A percentile compares a stretch with the other conserved stretches of the same genome.
Evolutionary conservation across 75 land plant species (phyloP).

Genomic region (Pinus taeda): DNA sequence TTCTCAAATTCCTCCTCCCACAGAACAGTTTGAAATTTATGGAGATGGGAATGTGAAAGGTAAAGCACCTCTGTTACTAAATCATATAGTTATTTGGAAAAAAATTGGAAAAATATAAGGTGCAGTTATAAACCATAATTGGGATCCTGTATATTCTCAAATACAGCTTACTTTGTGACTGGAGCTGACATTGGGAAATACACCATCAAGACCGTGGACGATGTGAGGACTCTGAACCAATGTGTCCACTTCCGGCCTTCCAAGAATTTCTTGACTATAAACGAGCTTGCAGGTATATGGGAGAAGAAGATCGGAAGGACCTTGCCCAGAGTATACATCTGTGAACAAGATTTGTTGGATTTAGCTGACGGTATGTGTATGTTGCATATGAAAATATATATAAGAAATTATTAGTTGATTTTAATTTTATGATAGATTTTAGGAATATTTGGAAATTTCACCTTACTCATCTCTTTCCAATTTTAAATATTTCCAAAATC

Average conservation of each 20-base stretch:
- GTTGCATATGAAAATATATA: too few species aligned
- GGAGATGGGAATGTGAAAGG: constrained; percentile 33
- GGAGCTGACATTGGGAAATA: background rate
- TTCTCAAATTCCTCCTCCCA: constrained; percentile 11
- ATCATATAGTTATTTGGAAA: too few species aligned
- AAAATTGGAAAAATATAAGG: too few species aligned
- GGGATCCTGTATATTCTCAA: background rate
- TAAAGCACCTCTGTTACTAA: background rate
- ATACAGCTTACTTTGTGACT: background rate
- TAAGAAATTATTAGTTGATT: too few species aligned
- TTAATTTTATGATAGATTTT: too few species aligned
- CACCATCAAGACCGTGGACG: constrained; percentile 23
- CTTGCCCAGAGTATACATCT: constrained; percentile 10
- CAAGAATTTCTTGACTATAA: constrained; percentile 11
- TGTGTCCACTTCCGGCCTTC: constrained; percentile 14
- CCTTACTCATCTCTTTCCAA: too few species aligned
- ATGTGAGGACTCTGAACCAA: constrained; percentile 19
- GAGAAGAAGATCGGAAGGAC: constrained; percentile 19
- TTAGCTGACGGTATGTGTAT: constrained; percentile 10
- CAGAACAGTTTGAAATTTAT: constrained; percentile 12
- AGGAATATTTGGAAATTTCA: too few species aligned
- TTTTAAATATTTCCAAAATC: too few species aligned
- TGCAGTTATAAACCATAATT: too few species aligned
- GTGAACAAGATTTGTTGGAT: constrained; percentile 14
- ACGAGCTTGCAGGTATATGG: constrained; percentile 21